A percentile compares a stretch with the other conserved stretches of the same genome.
Conservation (phyloP, 2,329 filamentous ascomycete species). For the Cercospora berteroae region DNA sequence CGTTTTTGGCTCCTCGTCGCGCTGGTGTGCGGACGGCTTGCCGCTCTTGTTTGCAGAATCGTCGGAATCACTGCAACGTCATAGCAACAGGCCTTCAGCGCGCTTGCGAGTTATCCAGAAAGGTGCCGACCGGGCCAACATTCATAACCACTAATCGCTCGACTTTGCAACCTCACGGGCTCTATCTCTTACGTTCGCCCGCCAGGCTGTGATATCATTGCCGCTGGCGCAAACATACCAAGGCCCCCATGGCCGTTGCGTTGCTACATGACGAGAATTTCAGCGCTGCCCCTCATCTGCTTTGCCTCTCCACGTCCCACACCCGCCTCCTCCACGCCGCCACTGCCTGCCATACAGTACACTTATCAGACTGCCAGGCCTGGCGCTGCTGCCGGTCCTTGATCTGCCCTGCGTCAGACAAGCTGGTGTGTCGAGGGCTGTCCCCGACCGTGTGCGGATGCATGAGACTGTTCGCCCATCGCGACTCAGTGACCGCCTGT, state of each 20-base stretch:
- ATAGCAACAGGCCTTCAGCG: neutral
- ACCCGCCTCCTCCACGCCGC: neutral
- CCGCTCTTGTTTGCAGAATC: neutral
- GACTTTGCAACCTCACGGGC: neutral
- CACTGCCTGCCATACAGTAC: neutral
- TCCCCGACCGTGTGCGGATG: neutral
- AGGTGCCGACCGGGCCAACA: neutral
- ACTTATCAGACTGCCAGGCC: neutral
- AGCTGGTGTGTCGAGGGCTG: neutral
- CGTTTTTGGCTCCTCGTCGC: neutral
- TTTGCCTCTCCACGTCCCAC: neutral
- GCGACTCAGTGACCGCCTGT: neutral
- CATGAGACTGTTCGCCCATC: neutral
- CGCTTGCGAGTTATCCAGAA: slow-evolving; percentile 4
- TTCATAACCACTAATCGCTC: neutral
- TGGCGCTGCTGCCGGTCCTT: neutral
- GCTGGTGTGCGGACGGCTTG: neutral
- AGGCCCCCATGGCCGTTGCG: neutral
- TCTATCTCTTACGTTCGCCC: neutral
- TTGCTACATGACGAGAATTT: neutral
- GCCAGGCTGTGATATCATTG: neutral
- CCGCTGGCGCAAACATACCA: neutral
- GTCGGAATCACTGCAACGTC: slow-evolving; percentile 1
- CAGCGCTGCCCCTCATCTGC: neutral
- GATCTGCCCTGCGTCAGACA: neutral